phyloP scores from a whole-genome alignment of 306 rosid species.

The Lathyrus oleraceus region DNA sequence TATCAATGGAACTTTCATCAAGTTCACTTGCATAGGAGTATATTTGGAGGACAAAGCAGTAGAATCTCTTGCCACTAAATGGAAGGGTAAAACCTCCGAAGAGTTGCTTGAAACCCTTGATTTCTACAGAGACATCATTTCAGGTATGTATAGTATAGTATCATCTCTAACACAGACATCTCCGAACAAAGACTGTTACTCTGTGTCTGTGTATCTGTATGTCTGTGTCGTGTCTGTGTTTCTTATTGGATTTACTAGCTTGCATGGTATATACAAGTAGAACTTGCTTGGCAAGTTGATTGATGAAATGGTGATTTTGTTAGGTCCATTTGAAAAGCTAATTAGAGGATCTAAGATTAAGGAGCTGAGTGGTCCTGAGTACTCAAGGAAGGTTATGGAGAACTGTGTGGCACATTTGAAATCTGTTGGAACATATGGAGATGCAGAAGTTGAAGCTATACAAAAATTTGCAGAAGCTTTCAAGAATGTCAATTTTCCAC shows the following conservation, averaged over 20 bases:
- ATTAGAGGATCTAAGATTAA: constrained; percentile 53
- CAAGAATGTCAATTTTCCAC: constrained; percentile 50
- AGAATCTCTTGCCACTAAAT: constrained; percentile 55
- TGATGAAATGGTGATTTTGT: not conserved
- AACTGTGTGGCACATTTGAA: constrained; percentile 68
- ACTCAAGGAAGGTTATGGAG: constrained; percentile 62
- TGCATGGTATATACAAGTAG: too few relatives aligned
- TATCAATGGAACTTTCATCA: constrained; percentile 62
- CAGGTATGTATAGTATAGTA: constrained; percentile 36
- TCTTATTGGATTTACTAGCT: too few relatives aligned
- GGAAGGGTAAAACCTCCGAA: constrained; percentile 61
- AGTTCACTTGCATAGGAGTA: constrained; percentile 81
- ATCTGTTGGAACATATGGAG: constrained; percentile 60
- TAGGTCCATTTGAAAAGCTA: constrained; percentile 72
- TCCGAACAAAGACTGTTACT: too few relatives aligned
- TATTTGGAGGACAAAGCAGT: constrained; percentile 71
- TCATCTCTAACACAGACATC: too few relatives aligned
- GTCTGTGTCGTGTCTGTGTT: too few relatives aligned
- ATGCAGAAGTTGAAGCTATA: constrained; percentile 68
- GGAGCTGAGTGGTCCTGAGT: constrained; percentile 57
- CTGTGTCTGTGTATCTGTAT: too few relatives aligned
- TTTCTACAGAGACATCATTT: constrained; percentile 68
- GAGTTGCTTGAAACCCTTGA: constrained; percentile 53
- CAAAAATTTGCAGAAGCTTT: constrained; percentile 50
- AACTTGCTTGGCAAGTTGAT: not conserved